Evolutionary conservation across 1,284 basidiomycete species (phyloP).

Genomic region (Papiliotrema terrestris): DNA sequence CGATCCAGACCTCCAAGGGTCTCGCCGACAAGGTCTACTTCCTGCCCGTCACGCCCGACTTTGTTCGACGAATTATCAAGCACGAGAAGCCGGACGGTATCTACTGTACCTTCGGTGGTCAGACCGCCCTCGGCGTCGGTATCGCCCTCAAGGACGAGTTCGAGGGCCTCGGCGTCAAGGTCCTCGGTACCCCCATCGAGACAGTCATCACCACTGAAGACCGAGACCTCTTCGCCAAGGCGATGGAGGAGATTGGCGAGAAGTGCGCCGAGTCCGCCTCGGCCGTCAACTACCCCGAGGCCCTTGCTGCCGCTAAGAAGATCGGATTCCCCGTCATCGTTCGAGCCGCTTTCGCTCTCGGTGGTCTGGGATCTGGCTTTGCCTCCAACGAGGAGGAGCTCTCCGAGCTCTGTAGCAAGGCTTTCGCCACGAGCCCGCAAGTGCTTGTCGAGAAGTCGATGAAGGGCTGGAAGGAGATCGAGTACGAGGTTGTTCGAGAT

Average conservation of each 20-base stretch:
- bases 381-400: constrained; percentile 94
- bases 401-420: constrained; percentile 88
- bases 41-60: constrained; percentile 95
- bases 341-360: constrained; percentile 92
- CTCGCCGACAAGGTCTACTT: constrained; percentile 99
- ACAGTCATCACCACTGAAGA: constrained; percentile 98
- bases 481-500: constrained; percentile 98
- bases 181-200: constrained; percentile 94
- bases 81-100: constrained; percentile 99
- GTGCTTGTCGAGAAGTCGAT: constrained; percentile 96
- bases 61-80: constrained; percentile 95
- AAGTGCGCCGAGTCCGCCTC: constrained; percentile 81
- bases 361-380: constrained; percentile 97
- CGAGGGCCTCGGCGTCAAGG: constrained; percentile 75
- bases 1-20: constrained; percentile 95
- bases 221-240: constrained; percentile 85
- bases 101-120: constrained; percentile 97
- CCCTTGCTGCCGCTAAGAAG: constrained; percentile 70
- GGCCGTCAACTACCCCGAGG: constrained; percentile 76
- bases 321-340: constrained; percentile 99
- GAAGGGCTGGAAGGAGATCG: constrained; percentile 99
- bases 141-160: constrained; percentile 98
- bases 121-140: constrained; percentile 95
- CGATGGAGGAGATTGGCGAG: constrained; percentile 97
- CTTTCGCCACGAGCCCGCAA: constrained; percentile 88